Evolutionary conservation across 139 green algal species (phyloP), one percentile per base, ranked within the genome.

Genomic region (Auxenochlorella pyrenoidosa): DNA sequence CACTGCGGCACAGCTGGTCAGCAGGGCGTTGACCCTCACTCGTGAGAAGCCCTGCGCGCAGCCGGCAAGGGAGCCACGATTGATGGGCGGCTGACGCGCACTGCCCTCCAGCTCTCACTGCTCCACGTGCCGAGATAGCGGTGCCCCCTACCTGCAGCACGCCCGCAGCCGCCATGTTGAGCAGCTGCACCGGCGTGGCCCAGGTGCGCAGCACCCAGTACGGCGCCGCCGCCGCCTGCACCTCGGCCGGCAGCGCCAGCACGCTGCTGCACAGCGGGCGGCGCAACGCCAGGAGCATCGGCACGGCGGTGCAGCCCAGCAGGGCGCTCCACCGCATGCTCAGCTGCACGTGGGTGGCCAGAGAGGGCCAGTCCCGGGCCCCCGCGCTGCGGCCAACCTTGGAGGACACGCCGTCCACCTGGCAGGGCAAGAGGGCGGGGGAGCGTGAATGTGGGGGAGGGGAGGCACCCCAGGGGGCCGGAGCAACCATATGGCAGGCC

Each of bases 341-440:
- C 32, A 95, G 79, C 34, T 70, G 83, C 15, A 94, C 94, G 18
- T 88, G 87, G 30, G 47, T 59, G 5, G 79, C 78, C 41, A 95
- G 54, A 28, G 86, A 59, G 24, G 8, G 26, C 92, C 90, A 95
- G 24, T 88, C 88, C 12, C 76, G 60, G 10, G 68, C 84, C 8
- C 93, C 93, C 30, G 93, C 92, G 28, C 60, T 83, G 28, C 88
- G 80, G 40, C 92, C 90, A n/a, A 94, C 91, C 78, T 95, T 95
- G 28, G 91, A 90, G 51, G 73, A 89, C 28, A 96, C 90, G n/a
- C 93, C 91, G n/a, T 77, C 63, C 34, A 84, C 36, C 79, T 75
- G 59, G 15, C 41, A 18, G 21, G 73, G 40, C 5, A 3, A 43
- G 68, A 6, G 13, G 13, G 13, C 15, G 21, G 30, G 75, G 3